Base-by-base conservation (phyloP, 2,329 filamentous ascomycete genomes). In the Phialophora tarda region DNA sequence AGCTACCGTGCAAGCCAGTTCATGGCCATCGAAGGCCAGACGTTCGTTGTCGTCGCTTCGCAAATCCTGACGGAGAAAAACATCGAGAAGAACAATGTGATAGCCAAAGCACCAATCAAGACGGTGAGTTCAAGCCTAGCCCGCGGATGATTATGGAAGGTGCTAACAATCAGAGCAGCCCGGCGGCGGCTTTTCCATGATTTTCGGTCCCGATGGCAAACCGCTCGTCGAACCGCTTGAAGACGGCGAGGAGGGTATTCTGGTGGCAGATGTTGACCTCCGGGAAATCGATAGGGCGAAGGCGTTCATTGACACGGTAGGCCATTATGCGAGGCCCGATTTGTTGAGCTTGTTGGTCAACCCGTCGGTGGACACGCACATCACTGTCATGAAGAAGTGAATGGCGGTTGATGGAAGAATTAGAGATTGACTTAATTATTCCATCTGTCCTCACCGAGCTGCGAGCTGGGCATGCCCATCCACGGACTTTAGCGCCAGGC, bases 271-370 rank as follows among this genome's bases (percentile, higher is more conserved):
- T 56, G 59, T 86, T 41, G 78, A 83, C 30, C 70, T 85, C 48
- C 76, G 77, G 50, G 72, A 76, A 24, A 75, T 82, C 4, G 72
- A 79, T 10, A 75, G 75, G 47, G 75, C 77, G 8, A 82, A 76
- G 68, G 74, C 74, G 4, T 81, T 83, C 59, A 70, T 80, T 1
- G 83, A 85, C 70, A 75, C 77, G 3, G 73, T 77, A 26, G 83
- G 83, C 0, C 82, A 85, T 74, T 85, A 85, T 66, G 79, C 77
- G 54, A 74, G 83, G 32, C 83, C 83, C 1, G 83, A 85, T 69
- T 71, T 85, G 65, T 73, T 85, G 59, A 84, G 82, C 81, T 70
- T 84, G 21, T 81, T 68, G 12, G 71, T 73, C 32, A 71, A 69
- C 44, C 32, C 32, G 2, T 34, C 32, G 10, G 32, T 34, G 30